phyloP scores from a whole-genome alignment of 2,329 filamentous ascomycete genomes.

The Tolypocladium ophioglossoides region DNA sequence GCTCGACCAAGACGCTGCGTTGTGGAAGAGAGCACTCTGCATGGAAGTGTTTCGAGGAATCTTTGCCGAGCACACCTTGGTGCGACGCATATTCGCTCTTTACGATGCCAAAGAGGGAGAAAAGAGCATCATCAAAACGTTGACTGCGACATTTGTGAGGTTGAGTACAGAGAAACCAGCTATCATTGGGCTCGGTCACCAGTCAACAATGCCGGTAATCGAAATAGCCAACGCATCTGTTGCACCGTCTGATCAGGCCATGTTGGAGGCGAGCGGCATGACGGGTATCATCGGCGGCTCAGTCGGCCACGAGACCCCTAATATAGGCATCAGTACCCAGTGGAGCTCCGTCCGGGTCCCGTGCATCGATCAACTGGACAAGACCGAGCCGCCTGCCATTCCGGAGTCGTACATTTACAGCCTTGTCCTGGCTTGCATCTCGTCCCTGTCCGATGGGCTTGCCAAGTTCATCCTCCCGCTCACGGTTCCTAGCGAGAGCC shows the following conservation, averaged over 20 bases:
- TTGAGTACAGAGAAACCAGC: slow-evolving; percentile 83
- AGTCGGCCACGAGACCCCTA: slow-evolving; percentile 54
- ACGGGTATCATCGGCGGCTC: slow-evolving; percentile 76
- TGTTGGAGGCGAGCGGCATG: slow-evolving; percentile 79
- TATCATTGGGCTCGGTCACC: slow-evolving; percentile 78
- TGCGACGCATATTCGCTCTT: slow-evolving; percentile 68
- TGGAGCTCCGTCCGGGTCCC: slow-evolving; percentile 84
- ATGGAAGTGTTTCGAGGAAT: slow-evolving; percentile 86
- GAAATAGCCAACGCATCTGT: slow-evolving; percentile 43
- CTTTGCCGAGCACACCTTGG: slow-evolving; percentile 68
- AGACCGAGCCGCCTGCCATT: slow-evolving; percentile 68
- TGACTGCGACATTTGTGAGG: slow-evolving; percentile 83
- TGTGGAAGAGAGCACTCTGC: slow-evolving; percentile 83
- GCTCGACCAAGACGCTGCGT: slow-evolving; percentile 71
- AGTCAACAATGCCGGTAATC: slow-evolving; percentile 70
- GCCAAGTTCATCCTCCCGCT: slow-evolving; percentile 89
- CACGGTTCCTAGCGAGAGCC: slow-evolving; percentile 65
- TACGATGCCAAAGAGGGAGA: slow-evolving; percentile 67
- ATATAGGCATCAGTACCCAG: slow-evolving; percentile 73
- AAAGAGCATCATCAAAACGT: slow-evolving; percentile 67
- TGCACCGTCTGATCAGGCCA: slow-evolving; percentile 65
- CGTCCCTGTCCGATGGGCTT: slow-evolving; percentile 79
- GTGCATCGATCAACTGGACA: slow-evolving; percentile 91
- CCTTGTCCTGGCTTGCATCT: slow-evolving; percentile 79
- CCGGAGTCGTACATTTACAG: slow-evolving; percentile 94